Evolutionary conservation across 768 basidiomycete species (phyloP), one percentile per base, ranked within the genome.

Genomic region (Roridomyces roridus): DNA sequence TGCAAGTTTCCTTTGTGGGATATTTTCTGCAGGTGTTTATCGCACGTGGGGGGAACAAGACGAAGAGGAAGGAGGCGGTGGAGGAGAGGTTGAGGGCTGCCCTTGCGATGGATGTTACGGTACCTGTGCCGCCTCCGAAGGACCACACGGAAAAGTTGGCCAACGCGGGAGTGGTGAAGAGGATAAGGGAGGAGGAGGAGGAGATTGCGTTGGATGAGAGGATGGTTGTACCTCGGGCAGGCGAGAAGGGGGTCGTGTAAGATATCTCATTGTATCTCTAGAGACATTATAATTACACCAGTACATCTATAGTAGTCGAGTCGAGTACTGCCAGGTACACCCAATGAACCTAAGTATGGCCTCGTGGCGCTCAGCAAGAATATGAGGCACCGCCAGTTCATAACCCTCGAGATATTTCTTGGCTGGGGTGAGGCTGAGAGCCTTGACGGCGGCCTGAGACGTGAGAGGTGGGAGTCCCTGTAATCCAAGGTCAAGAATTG

Each of bases 1-100:
- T 1, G 75, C 77, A 0, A 83, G 83, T 25, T 94, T 94, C 72
- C 72, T 91, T 2, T 89, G 88, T 65, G 92, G 91, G 37, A 94
- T 96, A 51, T 70, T 72, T 24, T 85, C 92, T 7, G 89, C 82
- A n/a, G 10, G 72, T 92, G 18, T 74, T 89, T 40, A 93, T 94
- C 59, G 93, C 87, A 82, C 76, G 80, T 59, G 91, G 91, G 28
- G 85, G 87, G 7, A 75, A 83, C 65, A 80, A 82, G 66, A 89
- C 90, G 11, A 89, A 88, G 66, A 82, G 88, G 25, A 82, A 84
- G 4, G 77, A 82, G 56, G 79, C 85, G 68, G 88, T 92, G 34
- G 78, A 84, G 67, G 80, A 84, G 57, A 77, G 82, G 44, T 73
- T 92, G 7, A 81, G 82, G 37, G 78, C 72, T 26, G 81, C 78